Percentiles rank a stretch among this genome's conserved stretches.
Evolutionary conservation across 2,329 filamentous ascomycete genomes (phyloP).

Genomic region (Botrytis fragariae): DNA sequence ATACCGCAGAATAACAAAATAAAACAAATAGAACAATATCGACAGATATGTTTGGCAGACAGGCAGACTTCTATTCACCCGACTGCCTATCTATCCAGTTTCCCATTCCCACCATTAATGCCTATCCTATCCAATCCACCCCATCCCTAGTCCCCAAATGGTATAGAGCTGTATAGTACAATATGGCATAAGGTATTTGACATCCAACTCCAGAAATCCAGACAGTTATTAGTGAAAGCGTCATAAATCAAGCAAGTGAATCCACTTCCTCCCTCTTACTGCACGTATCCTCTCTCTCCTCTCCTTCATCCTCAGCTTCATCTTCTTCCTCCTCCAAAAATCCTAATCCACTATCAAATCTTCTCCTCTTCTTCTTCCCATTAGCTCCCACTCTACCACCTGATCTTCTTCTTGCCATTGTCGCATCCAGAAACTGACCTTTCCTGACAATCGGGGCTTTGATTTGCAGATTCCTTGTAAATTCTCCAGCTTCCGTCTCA

Average conservation of each 20-base stretch:
- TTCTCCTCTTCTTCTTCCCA: slow-evolving; percentile 42
- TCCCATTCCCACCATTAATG: background rate
- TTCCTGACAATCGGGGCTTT: slow-evolving; percentile 23
- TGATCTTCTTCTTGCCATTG: slow-evolving; percentile 27
- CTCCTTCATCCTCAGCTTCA: background rate
- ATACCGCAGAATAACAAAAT: background rate
- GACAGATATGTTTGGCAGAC: background rate
- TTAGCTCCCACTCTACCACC: slow-evolving; percentile 38
- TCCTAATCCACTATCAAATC: slow-evolving; percentile 55
- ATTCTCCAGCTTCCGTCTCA: slow-evolving; percentile 11
- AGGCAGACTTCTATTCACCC: background rate
- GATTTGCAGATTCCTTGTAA: background rate
- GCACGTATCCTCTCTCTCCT: background rate
- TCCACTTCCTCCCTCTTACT: background rate
- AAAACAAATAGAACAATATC: background rate
- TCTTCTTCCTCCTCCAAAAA: slow-evolving; percentile 53
- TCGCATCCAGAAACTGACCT: slow-evolving; percentile 29
- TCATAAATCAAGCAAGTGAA: background rate
- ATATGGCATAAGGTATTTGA: background rate
- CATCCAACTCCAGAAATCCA: slow-evolving; percentile 2
- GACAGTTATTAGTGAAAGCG: background rate
- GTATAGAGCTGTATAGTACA: background rate
- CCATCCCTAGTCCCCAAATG: background rate
- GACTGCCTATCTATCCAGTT: background rate
- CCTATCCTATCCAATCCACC: background rate